A percentile compares a stretch with the other conserved stretches of the same genome.
These are phyloP conservation scores for Fusarium sp. DNA, from an alignment of 2,329 filamentous ascomycete genomes.

Conservation along the genomic window DNA sequence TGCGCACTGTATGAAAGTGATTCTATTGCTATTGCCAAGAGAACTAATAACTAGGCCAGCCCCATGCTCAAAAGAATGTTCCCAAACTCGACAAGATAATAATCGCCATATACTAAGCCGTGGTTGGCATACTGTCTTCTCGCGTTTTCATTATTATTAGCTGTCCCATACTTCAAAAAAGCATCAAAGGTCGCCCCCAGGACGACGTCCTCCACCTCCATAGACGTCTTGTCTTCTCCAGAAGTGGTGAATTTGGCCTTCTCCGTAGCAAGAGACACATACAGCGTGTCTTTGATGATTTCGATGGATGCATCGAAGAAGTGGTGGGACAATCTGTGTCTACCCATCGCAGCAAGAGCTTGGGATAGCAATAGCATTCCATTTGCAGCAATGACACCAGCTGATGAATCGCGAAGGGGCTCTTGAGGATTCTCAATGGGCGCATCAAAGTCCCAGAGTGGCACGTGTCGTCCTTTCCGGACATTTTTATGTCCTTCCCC, in stretches of 20 bases:
- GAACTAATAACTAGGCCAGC: not conserved
- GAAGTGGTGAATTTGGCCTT: slow-evolving; percentile 24
- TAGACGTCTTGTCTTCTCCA: slow-evolving; percentile 4
- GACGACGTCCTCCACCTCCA: slow-evolving; percentile 20
- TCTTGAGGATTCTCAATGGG: slow-evolving; percentile 42
- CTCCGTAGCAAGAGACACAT: slow-evolving; percentile 45
- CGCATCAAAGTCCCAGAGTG: slow-evolving; percentile 55
- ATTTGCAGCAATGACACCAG: slow-evolving; percentile 56
- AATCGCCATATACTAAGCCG: slow-evolving; percentile 63
- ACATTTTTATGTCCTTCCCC: not conserved
- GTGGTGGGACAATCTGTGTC: slow-evolving; percentile 23
- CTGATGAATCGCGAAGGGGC: slow-evolving; percentile 52
- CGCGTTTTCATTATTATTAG: slow-evolving; percentile 49
- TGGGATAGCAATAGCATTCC: slow-evolving; percentile 56
- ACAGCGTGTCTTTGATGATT: slow-evolving; percentile 49
- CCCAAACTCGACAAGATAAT: slow-evolving; percentile 60
- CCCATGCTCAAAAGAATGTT: slow-evolving; percentile 58
- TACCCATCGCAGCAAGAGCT: slow-evolving; percentile 40
- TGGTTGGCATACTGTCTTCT: slow-evolving; percentile 49
- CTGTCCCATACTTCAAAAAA: slow-evolving; percentile 49
- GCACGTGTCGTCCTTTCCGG: slow-evolving; percentile 38
- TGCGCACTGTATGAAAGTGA: accelerated
- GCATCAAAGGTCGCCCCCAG: slow-evolving; percentile 42
- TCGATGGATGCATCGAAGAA: slow-evolving; percentile 39
- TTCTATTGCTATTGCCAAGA: not conserved